Evolutionary conservation across 805 yeast genomes (phyloP).

Genomic region (Teunomyces stri): DNA sequence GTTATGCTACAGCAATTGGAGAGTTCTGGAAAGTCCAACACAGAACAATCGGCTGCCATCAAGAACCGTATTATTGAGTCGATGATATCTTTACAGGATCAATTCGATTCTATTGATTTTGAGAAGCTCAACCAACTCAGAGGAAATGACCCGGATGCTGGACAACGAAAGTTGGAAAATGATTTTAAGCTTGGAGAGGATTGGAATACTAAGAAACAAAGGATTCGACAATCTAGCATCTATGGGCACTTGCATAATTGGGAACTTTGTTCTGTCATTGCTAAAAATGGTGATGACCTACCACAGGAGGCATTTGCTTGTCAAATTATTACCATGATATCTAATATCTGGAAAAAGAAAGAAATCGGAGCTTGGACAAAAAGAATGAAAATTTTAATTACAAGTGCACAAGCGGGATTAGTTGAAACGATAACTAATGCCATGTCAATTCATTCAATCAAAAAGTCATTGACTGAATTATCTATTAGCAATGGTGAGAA

Average conservation of each 20-base stretch:
- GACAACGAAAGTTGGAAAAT: constrained; percentile 88
- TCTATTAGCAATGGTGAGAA: constrained; percentile 66
- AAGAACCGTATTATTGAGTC: constrained; percentile 24
- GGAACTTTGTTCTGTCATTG: constrained; percentile 94
- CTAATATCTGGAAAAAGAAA: constrained; percentile 75
- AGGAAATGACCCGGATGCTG: constrained; percentile 65
- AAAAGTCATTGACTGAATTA: constrained; percentile 82
- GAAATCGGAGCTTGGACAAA: constrained; percentile 85
- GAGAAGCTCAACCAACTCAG: constrained; percentile 46
- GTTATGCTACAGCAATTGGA: constrained; percentile 92
- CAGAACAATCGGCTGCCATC: constrained; percentile 32
- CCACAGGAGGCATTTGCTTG: constrained; percentile 98
- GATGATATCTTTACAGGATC: constrained; percentile 37
- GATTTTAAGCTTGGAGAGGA: constrained; percentile 93
- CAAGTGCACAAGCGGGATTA: constrained; percentile 86
- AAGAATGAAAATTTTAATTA: constrained; percentile 85
- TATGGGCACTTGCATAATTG: constrained; percentile 88
- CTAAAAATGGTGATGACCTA: constrained; percentile 92
- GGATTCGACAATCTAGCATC: constrained; percentile 75
- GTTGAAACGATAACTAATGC: constrained; percentile 97
- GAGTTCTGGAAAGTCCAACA: constrained; percentile 57
- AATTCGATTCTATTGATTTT: constrained; percentile 38
- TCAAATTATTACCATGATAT: constrained; percentile 84
- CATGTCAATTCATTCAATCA: constrained; percentile 88
- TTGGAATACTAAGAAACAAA: constrained; percentile 78